A percentile compares a stretch with the other conserved stretches of the same genome.
Evolutionary conservation across 108 stramenopile genomes (phyloP).

Genomic region (Nitzschia sp.): DNA sequence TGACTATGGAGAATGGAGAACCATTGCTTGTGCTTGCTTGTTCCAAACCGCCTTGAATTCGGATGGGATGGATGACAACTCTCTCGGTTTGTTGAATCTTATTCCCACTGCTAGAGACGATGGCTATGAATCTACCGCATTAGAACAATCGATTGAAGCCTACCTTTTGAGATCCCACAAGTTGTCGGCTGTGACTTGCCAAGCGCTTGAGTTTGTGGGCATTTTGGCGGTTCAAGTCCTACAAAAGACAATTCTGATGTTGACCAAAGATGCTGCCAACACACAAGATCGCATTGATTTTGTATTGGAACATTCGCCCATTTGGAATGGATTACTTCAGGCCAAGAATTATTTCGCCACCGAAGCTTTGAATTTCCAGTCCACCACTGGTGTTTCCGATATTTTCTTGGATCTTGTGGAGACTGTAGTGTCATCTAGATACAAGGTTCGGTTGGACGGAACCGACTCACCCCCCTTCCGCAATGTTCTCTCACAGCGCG

Average conservation of each 20-base stretch:
- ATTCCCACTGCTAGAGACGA: conserved; percentile 24
- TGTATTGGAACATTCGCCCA: conserved; percentile 22
- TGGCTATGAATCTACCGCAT: conserved; percentile 26
- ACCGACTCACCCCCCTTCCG: conserved; percentile 15
- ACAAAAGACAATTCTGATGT: conserved; percentile 14
- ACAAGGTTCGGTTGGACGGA: conserved; percentile 23
- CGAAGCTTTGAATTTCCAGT: conserved; percentile 24
- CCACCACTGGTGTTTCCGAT: conserved; percentile 42
- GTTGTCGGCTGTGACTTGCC: conserved; percentile 24
- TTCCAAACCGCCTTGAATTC: conserved; percentile 60
- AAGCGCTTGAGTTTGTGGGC: conserved; percentile 42
- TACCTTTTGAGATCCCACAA: conserved; percentile 40
- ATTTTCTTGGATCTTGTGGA: conserved; percentile 51
- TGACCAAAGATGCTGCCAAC: neutral
- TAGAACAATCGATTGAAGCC: conserved; percentile 49
- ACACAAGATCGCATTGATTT: conserved; percentile 6
- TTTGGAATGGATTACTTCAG: conserved; percentile 31
- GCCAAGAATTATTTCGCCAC: conserved; percentile 22
- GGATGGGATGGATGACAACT: conserved; percentile 56
- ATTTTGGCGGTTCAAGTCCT: conserved; percentile 25
- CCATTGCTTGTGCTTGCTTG: conserved; percentile 55
- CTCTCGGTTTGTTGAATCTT: conserved; percentile 46
- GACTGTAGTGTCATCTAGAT: conserved; percentile 33
- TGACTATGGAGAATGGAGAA: conserved; percentile 45
- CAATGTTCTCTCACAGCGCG: conserved; percentile 30